Evolutionary conservation across 306 rosid genomes (phyloP).

Genomic region (Quercus mongolica): DNA sequence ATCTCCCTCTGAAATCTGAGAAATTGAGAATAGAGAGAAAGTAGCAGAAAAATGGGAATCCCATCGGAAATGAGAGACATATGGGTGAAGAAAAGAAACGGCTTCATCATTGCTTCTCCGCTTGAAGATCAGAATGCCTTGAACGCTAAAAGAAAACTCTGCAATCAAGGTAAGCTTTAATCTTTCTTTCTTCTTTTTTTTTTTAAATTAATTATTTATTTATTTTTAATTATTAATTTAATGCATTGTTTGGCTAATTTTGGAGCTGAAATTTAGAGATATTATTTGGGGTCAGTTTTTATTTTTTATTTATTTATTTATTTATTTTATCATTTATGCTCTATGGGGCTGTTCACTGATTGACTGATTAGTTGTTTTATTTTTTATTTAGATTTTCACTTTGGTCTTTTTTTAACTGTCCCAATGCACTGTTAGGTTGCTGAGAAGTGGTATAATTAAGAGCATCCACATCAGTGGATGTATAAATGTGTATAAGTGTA

Average conservation of each 20-base stretch:
- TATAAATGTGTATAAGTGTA: too few species aligned
- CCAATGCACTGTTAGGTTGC: background rate
- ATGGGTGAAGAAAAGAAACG: slow-evolving; percentile 33
- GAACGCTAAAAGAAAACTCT: slow-evolving; percentile 31
- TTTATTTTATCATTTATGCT: too few species aligned
- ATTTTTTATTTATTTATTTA: too few species aligned
- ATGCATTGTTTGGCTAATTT: background rate
- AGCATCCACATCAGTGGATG: too few species aligned
- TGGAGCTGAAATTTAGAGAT: too few species aligned
- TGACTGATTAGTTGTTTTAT: background rate
- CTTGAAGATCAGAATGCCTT: slow-evolving; percentile 51
- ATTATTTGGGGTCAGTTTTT: background rate
- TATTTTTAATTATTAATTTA: background rate
- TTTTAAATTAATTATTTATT: too few species aligned
- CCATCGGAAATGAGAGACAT: slow-evolving; percentile 61
- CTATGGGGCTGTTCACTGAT: too few species aligned
- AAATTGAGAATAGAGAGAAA: background rate
- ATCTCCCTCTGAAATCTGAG: background rate
- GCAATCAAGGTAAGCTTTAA: slow-evolving; percentile 42
- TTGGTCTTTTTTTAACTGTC: background rate
- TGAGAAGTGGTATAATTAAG: background rate
- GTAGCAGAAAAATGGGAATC: slow-evolving; percentile 44
- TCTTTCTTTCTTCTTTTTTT: background rate
- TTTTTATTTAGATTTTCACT: background rate
- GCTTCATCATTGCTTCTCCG: slow-evolving; percentile 63